phyloP scores from a whole-genome alignment of 192 early-diverging fungal species.

The Rhizoclosmatium globosum region DNA sequence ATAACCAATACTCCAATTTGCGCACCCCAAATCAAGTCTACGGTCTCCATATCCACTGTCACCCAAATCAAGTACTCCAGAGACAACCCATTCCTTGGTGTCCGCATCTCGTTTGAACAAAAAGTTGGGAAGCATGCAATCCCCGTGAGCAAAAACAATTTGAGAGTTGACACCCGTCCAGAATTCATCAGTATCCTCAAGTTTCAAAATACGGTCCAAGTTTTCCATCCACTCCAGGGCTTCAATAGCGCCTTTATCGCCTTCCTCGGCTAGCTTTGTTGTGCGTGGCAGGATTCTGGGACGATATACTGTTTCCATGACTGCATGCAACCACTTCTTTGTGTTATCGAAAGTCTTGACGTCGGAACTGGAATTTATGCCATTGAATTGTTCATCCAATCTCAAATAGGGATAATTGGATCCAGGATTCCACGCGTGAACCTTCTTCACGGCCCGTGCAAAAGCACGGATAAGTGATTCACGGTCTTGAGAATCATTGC shows the following conservation, averaged over 20 bases:
- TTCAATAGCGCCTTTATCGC: neutral
- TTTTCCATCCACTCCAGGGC: neutral
- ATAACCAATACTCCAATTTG: neutral
- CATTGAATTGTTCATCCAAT: too few species aligned
- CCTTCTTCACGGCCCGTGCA: neutral
- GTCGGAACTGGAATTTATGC: too few species aligned
- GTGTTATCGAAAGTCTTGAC: neutral
- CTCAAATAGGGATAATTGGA: too few species aligned
- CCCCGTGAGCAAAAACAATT: neutral
- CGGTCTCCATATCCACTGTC: slow-evolving; percentile 4
- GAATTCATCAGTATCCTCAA: neutral
- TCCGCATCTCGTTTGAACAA: neutral
- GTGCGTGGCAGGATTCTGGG: neutral
- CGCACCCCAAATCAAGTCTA: neutral
- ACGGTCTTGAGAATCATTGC: neutral
- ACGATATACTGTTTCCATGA: neutral
- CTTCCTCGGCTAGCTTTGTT: neutral
- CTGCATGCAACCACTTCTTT: neutral
- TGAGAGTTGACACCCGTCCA: neutral
- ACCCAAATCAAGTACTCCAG: slow-evolving; percentile 4
- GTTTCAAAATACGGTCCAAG: neutral
- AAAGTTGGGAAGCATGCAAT: slow-evolving; percentile 13
- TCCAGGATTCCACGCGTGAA: slow-evolving; percentile 9
- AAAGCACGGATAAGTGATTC: neutral
- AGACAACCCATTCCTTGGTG: neutral